Evolutionary conservation across 345 rosid species (phyloP).

Genomic region (Populus davidiana): DNA sequence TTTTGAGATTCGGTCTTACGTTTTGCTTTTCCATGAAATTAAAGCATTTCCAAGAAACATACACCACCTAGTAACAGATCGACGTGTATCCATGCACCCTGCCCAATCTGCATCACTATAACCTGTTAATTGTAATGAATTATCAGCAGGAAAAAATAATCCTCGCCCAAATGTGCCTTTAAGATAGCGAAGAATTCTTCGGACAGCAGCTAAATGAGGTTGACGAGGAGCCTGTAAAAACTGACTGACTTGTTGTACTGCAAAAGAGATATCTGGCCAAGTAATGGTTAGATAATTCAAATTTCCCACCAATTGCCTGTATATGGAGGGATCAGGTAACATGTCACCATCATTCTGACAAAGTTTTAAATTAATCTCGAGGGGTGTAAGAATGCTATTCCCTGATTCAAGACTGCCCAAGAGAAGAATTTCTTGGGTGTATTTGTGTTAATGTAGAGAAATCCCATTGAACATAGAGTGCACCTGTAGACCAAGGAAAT

Average conservation of each 20-base stretch:
- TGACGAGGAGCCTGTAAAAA: not conserved
- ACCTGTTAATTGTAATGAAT: not conserved
- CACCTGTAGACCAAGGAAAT: not conserved
- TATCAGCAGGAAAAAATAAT: not conserved
- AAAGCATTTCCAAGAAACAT: too few relatives aligned
- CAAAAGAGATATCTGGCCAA: too few relatives aligned
- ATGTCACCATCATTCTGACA: not conserved
- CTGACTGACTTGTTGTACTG: too few relatives aligned
- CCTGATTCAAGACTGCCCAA: too few relatives aligned
- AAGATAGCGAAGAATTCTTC: not conserved
- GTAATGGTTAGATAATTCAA: not conserved
- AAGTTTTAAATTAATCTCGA: too few relatives aligned
- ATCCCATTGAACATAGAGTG: not conserved
- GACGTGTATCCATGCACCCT: not conserved
- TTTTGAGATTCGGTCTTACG: too few relatives aligned
- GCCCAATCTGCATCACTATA: conserved; percentile 1
- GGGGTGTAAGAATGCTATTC: too few relatives aligned
- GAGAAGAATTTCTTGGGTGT: too few relatives aligned
- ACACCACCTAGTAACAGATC: too few relatives aligned
- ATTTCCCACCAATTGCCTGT: not conserved
- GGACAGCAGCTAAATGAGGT: not conserved
- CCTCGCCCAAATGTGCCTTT: not conserved
- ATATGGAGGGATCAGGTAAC: not conserved
- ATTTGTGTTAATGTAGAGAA: not conserved
- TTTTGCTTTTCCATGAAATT: too few relatives aligned